phyloP scores from a whole-genome alignment of 1,284 basidiomycete species.

The Boletus semigastroideus region DNA sequence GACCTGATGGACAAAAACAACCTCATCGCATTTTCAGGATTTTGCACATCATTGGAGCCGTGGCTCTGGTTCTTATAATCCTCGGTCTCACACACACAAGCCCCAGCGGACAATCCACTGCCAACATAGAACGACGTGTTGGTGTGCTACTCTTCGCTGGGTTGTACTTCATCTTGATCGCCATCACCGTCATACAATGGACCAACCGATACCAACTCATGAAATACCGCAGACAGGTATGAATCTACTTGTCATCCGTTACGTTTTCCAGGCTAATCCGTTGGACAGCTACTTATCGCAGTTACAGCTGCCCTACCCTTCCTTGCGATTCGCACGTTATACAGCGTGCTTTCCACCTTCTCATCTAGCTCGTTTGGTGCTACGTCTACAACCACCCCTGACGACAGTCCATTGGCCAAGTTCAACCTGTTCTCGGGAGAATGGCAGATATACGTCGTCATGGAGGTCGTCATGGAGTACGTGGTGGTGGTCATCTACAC shows the following conservation, averaged over 20 bases:
- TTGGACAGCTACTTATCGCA: conserved; percentile 37
- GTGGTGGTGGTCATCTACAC: conserved; percentile 49
- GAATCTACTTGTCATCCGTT: conserved; percentile 17
- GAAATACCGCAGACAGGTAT: conserved; percentile 48
- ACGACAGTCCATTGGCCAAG: conserved; percentile 37
- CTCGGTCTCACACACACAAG: conserved; percentile 41
- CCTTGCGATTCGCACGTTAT: conserved; percentile 50
- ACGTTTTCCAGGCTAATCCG: conserved; percentile 7
- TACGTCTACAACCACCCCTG: conserved; percentile 8
- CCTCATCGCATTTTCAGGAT: conserved; percentile 36
- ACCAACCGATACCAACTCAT: conserved; percentile 45
- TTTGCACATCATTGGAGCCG: conserved; percentile 42
- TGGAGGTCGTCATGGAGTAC: conserved; percentile 60
- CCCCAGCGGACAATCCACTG: conserved; percentile 13
- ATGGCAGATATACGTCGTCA: conserved; percentile 54
- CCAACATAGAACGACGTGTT: conserved; percentile 44
- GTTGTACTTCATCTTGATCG: conserved; percentile 45
- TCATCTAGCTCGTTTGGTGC: conserved; percentile 45
- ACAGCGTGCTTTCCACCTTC: conserved; percentile 51
- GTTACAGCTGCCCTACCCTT: conserved; percentile 56
- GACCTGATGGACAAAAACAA: conserved; percentile 13
- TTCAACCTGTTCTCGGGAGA: conserved; percentile 54
- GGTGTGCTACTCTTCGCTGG: conserved; percentile 51
- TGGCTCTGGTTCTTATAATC: conserved; percentile 50
- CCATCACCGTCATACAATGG: conserved; percentile 49